Base-by-base conservation (phyloP, 1,139 yeast genomes). In the Schwanniomyces etchellsii region DNA sequence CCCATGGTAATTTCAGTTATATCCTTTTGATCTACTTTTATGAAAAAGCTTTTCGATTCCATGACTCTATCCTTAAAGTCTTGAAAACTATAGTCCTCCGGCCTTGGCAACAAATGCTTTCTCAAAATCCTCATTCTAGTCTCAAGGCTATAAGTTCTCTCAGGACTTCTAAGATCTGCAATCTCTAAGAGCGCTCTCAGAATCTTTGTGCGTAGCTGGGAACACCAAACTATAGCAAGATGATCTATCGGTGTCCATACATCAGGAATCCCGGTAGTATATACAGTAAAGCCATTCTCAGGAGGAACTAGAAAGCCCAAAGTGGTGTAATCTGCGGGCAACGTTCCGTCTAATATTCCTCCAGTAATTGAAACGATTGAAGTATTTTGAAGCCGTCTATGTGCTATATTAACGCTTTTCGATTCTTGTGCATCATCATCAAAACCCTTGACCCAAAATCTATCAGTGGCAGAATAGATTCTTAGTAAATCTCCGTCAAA, bases 241-340 rank as follows among this genome's bases (percentile, higher is more conserved):
- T 93, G 99, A 53, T 93, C 98, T 27, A 89, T 77, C 0, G 96
- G 84, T 0, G 96, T 81, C 96, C 97, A 91, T 0, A 91, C 96
- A 5, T 70, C 71, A 0, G 96, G 96, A 6, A 91, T 82, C 0
- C 95, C 88, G 0, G 91, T 79, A 0, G 96, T 74, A 44, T 78
- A 85, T 0, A 82, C 83, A 0, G 95, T 76, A 42, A 91, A 81
- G 0, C 96, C 97, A 47, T 91, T 76, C 0, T 73, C 43, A 2
- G 71, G 68, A 0, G 95, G 95, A 0, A 88, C 70, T 2, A 89
- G 42, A 3, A 79, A 81, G 5, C 79, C 75, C n/a, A 86, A 60
- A 1, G 85, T 66, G 0, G 96, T 82, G 50, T 88, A 89, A 50
- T 91, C 98, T 0, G 97, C 91, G 0, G 97, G 96, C n/a, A 93